phyloP scores from a whole-genome alignment of 352 stramenopile species.

The Phytophthora idaei region DNA sequence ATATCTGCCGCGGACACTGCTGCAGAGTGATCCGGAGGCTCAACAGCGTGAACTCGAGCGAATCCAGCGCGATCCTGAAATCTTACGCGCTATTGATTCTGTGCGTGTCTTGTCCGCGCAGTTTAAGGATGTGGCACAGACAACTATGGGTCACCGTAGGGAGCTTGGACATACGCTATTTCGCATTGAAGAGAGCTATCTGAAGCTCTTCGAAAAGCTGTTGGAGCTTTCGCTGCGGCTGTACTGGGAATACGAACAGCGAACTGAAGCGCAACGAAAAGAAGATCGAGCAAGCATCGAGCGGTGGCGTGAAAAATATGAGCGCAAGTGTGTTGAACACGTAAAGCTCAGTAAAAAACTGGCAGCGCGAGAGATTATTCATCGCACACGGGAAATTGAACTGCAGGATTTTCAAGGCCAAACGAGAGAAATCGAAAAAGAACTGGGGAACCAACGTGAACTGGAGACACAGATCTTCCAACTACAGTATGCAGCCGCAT shows the following conservation, averaged over 20 bases:
- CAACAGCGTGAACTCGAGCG: slow-evolving; percentile 64
- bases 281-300: slow-evolving; percentile 49
- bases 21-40: slow-evolving; percentile 49
- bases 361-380: slow-evolving; percentile 58
- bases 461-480: slow-evolving; percentile 53
- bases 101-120: slow-evolving; percentile 63
- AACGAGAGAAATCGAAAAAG: slow-evolving; percentile 41
- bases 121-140: slow-evolving; percentile 69
- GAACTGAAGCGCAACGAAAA: slow-evolving; percentile 49
- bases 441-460: slow-evolving; percentile 36
- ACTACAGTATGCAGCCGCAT: slow-evolving; percentile 38
- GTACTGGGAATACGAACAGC: slow-evolving; percentile 75
- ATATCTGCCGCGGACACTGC: slow-evolving; percentile 53
- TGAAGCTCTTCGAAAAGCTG: slow-evolving; percentile 80
- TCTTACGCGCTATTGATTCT: slow-evolving; percentile 56
- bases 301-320: slow-evolving; percentile 60
- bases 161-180: slow-evolving; percentile 70
- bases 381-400: slow-evolving; percentile 56
- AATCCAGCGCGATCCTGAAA: slow-evolving; percentile 63
- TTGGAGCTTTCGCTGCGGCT: slow-evolving; percentile 72
- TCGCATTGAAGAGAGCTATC: slow-evolving; percentile 75
- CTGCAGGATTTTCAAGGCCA: slow-evolving; percentile 54
- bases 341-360: slow-evolving; percentile 58
- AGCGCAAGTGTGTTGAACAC: slow-evolving; percentile 48
- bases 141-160: slow-evolving; percentile 66